These are phyloP conservation scores for Talinum fruticosum DNA, from an alignment of 148 eudicot genomes.

Conservation along the genomic window DNA sequence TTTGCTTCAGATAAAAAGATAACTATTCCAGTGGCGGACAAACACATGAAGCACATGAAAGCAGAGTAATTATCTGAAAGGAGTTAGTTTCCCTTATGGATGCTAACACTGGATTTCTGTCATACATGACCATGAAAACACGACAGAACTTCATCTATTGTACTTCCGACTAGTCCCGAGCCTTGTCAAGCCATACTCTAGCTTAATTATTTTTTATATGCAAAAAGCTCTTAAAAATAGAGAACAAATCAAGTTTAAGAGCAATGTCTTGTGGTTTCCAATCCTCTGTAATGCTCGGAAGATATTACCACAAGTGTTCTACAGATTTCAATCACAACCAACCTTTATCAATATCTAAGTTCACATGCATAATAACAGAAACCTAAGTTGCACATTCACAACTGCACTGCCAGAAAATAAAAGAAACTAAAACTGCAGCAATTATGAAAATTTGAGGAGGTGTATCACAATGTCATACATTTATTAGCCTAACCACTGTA, in stretches of 20 bases:
- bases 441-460: not conserved
- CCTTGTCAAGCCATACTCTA: not conserved
- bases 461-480: slow-evolving; percentile 50
- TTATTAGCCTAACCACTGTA: slow-evolving; percentile 81
- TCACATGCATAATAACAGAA: not conserved
- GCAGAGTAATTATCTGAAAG: not conserved
- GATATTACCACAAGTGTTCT: not conserved
- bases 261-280: not conserved
- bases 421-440: not conserved
- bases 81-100: not conserved
- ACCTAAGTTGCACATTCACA: not conserved
- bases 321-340: not conserved
- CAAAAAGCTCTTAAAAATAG: not conserved
- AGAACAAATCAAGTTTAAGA: not conserved
- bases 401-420: not conserved
- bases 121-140: not conserved
- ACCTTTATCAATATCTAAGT: not conserved
- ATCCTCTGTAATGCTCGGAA: not conserved
- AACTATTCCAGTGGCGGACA: not conserved
- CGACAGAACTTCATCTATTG: not conserved
- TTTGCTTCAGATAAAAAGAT: not conserved
- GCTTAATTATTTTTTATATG: not conserved
- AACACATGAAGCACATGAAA: not conserved
- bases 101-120: not conserved
- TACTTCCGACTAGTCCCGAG: not conserved